phyloP scores from a whole-genome alignment of 805 yeast genomes.

The Nakazawaea ishiwadae region DNA sequence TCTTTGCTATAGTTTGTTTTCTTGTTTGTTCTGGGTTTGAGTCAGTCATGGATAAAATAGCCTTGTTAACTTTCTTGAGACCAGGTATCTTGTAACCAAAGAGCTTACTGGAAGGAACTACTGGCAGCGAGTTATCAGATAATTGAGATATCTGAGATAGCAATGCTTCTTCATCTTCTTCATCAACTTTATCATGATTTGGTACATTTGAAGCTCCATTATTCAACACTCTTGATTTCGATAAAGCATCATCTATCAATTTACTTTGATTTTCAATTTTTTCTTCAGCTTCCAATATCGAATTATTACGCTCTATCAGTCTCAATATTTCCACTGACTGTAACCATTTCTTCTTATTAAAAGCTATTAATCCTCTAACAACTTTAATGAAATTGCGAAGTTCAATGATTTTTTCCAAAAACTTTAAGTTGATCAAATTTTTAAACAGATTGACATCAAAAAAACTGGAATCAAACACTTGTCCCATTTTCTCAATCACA shows the following conservation, averaged over 20 bases:
- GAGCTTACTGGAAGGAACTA: constrained; percentile 18
- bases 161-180: constrained; percentile 1
- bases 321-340: constrained; percentile 26
- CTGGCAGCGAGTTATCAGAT: constrained; percentile 26
- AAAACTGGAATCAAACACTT: constrained; percentile 71
- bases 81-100: constrained; percentile 30
- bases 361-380: constrained; percentile 27
- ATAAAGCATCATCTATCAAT: constrained; percentile 24
- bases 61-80: constrained; percentile 27
- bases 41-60: constrained; percentile 29
- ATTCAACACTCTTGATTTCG: constrained; percentile 7
- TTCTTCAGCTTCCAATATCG: constrained; percentile 22
- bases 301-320: constrained; percentile 20
- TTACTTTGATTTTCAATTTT: constrained; percentile 25
- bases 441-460: constrained; percentile 41
- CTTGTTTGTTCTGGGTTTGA: constrained; percentile 30
- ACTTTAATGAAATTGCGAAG: constrained; percentile 26
- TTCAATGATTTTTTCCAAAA: constrained; percentile 29
- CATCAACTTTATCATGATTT: neutral
- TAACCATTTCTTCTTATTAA: constrained; percentile 27
- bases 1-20: constrained; percentile 23
- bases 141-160: constrained; percentile 22
- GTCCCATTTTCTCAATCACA: constrained; percentile 74
- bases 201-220: neutral
- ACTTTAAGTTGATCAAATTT: constrained; percentile 23